Evolutionary conservation across 2,329 filamentous ascomycete species (phyloP).

Genomic region (Aspergillus vadensis): DNA sequence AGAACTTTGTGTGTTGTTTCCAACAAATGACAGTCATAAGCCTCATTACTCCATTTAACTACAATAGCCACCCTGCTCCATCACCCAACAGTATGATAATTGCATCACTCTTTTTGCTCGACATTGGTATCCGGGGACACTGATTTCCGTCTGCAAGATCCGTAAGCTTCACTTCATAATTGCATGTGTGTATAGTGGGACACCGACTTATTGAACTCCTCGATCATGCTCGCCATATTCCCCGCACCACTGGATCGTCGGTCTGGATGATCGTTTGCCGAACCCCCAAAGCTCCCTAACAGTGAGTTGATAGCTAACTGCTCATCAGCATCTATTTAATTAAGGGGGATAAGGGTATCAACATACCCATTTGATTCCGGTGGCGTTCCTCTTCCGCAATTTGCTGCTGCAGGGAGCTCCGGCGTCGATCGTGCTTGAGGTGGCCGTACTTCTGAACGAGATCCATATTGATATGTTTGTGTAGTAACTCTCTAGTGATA

Average conservation of each 20-base stretch:
- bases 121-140: background rate
- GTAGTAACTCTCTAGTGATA: background rate
- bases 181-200: background rate
- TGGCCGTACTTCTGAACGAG: conserved; percentile 19
- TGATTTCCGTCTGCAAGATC: background rate
- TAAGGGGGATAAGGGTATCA: no score
- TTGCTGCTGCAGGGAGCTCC: conserved; percentile 5
- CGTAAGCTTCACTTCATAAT: background rate
- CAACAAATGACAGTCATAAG: background rate
- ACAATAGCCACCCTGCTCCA: background rate
- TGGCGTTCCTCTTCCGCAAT: conserved; percentile 2
- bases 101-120: background rate
- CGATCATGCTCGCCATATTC: conserved; percentile 45
- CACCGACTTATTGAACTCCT: conserved; percentile 37
- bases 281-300: conserved; percentile 36
- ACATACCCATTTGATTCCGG: conserved; percentile 14
- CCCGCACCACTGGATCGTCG: conserved; percentile 19
- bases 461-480: conserved; percentile 9
- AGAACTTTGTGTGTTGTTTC: background rate
- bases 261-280: conserved; percentile 20
- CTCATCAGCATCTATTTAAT: background rate
- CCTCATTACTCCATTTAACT: background rate
- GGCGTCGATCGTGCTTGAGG: conserved; percentile 12
- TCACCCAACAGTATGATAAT: background rate
- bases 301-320: conserved; percentile 55